phyloP scores from a whole-genome alignment of 768 basidiomycete genomes.

The Hericium alpestre region DNA sequence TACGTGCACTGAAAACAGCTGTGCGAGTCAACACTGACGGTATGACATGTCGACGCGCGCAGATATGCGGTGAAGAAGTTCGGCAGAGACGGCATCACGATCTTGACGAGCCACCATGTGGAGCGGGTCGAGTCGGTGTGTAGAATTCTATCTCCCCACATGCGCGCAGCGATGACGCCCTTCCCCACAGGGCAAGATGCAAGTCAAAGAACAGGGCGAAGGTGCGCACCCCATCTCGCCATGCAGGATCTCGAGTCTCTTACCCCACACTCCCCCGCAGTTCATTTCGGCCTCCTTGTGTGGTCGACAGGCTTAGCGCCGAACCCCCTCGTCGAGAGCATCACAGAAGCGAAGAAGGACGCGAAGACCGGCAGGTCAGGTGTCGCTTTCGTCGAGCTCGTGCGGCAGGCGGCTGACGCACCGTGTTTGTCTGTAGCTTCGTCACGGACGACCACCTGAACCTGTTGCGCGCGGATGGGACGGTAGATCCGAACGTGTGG shows the following conservation, averaged over 20 bases:
- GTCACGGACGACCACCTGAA: constrained; percentile 51
- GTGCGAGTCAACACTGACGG: constrained; percentile 10
- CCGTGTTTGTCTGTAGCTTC: constrained; percentile 21
- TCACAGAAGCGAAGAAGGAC: constrained; percentile 52
- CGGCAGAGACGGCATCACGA: constrained; percentile 60
- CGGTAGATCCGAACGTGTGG: constrained; percentile 58
- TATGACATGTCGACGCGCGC: neutral
- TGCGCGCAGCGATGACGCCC: neutral
- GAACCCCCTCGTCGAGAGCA: constrained; percentile 63
- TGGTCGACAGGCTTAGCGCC: constrained; percentile 83
- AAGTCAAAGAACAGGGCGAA: constrained; percentile 63
- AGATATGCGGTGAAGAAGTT: constrained; percentile 67
- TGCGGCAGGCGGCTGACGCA: neutral
- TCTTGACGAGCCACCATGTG: constrained; percentile 66
- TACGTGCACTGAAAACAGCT: constrained; percentile 16
- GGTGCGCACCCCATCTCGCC: constrained; percentile 25
- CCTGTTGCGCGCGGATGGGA: constrained; percentile 41
- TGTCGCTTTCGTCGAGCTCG: neutral
- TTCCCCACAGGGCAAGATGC: constrained; percentile 46
- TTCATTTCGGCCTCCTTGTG: constrained; percentile 72
- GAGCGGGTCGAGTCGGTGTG: constrained; percentile 51
- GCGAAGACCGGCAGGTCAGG: constrained; percentile 43
- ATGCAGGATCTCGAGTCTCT: constrained; percentile 1
- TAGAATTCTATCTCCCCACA: neutral
- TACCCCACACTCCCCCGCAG: constrained; percentile 24